A percentile compares a stretch with the other conserved stretches of the same genome.
Evolutionary conservation across 2,329 filamentous ascomycete genomes (phyloP).

Genomic region (Stachybotrys chlorohalonatus): DNA sequence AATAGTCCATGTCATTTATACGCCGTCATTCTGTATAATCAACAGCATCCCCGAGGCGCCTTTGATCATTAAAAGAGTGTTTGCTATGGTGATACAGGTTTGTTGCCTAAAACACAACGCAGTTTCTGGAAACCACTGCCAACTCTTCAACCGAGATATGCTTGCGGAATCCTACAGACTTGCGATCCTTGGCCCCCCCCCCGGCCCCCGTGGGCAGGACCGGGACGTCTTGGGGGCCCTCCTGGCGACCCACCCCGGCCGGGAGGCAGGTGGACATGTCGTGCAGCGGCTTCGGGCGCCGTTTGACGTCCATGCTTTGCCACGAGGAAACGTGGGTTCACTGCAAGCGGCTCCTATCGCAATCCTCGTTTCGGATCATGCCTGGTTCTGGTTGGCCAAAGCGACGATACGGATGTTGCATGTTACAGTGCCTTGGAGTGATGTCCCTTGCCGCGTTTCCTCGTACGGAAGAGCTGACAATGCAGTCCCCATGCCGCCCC

Average conservation of each 20-base stretch:
- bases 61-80: no score
- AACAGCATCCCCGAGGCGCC: no score
- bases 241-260: not conserved
- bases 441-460: no score
- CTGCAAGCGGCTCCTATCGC: not conserved
- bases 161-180: not conserved
- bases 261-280: not conserved
- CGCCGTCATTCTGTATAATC: no score
- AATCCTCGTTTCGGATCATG: not conserved
- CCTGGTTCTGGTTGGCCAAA: not conserved
- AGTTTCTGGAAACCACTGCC: no score
- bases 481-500: no score
- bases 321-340: not conserved
- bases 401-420: no score
- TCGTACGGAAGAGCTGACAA: no score
- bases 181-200: not conserved
- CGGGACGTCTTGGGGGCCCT: not conserved
- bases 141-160: no score
- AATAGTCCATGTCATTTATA: conserved; percentile 15
- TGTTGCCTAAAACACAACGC: no score
- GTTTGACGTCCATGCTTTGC: not conserved
- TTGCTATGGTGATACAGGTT: no score
- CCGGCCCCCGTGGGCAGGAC: not conserved
- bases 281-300: not conserved
- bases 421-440: no score